A percentile compares a stretch with the other conserved stretches of the same genome.
Conservation (phyloP, 2,329 filamentous ascomycete species). For the Seiridium unicorne region DNA sequence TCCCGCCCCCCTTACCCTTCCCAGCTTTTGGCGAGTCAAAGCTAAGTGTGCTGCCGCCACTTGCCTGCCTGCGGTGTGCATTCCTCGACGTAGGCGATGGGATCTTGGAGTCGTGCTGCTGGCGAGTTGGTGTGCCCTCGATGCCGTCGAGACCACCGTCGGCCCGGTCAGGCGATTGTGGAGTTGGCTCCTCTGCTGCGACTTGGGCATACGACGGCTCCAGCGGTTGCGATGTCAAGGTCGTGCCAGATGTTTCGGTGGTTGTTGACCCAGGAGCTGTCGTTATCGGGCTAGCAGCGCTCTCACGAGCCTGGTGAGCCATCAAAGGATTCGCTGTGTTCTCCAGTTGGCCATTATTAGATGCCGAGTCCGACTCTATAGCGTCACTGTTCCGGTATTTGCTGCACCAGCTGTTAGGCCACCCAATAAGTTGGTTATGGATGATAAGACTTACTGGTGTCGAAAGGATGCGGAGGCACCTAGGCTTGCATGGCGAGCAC, state of each 20-base stretch:
- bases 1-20: slow-evolving; percentile 32
- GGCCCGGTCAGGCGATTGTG: neutral
- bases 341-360: slow-evolving; percentile 20
- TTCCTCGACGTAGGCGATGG: neutral
- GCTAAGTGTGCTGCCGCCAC: slow-evolving; percentile 32
- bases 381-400: slow-evolving; percentile 23
- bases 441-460: slow-evolving; percentile 25
- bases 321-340: slow-evolving; percentile 10
- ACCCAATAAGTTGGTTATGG: neutral
- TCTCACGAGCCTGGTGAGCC: slow-evolving; percentile 26
- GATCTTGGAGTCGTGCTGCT: neutral
- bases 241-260: neutral
- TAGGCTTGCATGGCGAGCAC: slow-evolving; percentile 50
- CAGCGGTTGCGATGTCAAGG: slow-evolving; percentile 11
- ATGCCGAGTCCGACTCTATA: slow-evolving; percentile 26
- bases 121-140: neutral
- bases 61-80: slow-evolving; percentile 8
- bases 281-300: slow-evolving; percentile 9
- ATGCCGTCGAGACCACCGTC: neutral
- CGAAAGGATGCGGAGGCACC: slow-evolving; percentile 29
- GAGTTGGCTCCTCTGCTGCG: neutral
- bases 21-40: slow-evolving; percentile 35
- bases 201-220: slow-evolving; percentile 15
- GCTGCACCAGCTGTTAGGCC: slow-evolving; percentile 11
- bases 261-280: neutral